Percentiles rank a stretch among this genome's conserved stretches.
These are phyloP conservation scores for Austroboletus niveus DNA, from an alignment of 1,284 basidiomycete genomes.

Conservation along the genomic window DNA sequence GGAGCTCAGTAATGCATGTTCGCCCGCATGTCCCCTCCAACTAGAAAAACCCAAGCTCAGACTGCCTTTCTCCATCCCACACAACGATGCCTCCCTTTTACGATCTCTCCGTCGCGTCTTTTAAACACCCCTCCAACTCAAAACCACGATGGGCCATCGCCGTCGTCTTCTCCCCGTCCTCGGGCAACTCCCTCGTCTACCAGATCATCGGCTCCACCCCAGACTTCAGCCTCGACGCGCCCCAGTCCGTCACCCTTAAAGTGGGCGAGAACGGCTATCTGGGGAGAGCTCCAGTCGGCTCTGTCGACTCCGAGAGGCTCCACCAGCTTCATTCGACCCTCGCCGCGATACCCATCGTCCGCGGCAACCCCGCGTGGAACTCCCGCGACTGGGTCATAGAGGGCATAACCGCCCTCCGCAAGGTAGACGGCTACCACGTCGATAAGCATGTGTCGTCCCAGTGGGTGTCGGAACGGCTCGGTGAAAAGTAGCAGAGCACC, in stretches of 20 bases:
- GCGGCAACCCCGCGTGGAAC: constrained; percentile 29
- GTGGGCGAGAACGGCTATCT: constrained; percentile 29
- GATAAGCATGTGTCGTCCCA: constrained; percentile 33
- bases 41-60: constrained; percentile 16
- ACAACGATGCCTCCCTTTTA: constrained; percentile 32
- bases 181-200: constrained; percentile 31
- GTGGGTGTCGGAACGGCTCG: constrained; percentile 29
- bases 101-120: constrained; percentile 31
- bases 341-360: constrained; percentile 24
- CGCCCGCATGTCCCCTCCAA: constrained; percentile 4
- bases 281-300: constrained; percentile 23
- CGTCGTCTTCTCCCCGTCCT: constrained; percentile 29
- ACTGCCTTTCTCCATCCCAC: too few species aligned
- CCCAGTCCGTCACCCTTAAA: constrained; percentile 33
- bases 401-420: constrained; percentile 28
- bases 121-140: constrained; percentile 18
- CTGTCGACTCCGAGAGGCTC: constrained; percentile 28
- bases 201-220: constrained; percentile 28
- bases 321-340: constrained; percentile 29
- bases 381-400: constrained; percentile 34
- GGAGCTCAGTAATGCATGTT: constrained; percentile 1
- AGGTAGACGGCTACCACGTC: constrained; percentile 27
- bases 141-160: constrained; percentile 28
- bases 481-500: constrained; percentile 24
- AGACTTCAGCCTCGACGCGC: constrained; percentile 31